Evolutionary conservation across 2,329 filamentous ascomycete genomes (phyloP).

Genomic region (Colletotrichum sp.): DNA sequence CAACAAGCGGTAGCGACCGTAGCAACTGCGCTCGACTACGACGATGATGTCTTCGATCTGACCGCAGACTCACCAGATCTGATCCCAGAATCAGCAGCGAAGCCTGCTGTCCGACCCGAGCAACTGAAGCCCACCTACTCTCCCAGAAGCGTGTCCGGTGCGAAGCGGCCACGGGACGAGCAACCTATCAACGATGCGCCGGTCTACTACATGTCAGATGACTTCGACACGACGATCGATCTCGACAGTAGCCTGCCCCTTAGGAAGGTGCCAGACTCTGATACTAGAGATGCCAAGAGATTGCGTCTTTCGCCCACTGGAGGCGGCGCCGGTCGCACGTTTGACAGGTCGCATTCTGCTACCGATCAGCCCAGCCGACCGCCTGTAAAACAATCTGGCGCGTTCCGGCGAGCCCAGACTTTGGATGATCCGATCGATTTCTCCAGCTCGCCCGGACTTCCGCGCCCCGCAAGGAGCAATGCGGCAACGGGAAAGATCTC

Average conservation of each 20-base stretch:
- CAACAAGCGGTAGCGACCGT: background rate
- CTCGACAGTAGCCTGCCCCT: conserved; percentile 27
- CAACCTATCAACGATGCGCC: background rate
- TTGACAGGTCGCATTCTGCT: background rate
- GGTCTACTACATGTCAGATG: conserved; percentile 41
- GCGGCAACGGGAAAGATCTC: background rate
- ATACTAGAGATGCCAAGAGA: conserved; percentile 32
- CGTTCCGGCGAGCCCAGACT: background rate
- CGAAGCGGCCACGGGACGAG: conserved; percentile 6
- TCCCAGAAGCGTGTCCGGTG: background rate
- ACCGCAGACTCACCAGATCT: conserved; percentile 7
- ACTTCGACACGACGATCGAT: conserved; percentile 46
- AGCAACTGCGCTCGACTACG: background rate
- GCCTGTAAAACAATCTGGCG: background rate
- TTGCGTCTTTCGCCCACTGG: conserved; percentile 25
- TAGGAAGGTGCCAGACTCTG: conserved; percentile 1
- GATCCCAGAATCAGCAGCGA: background rate
- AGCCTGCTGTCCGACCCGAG: background rate
- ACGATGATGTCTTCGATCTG: conserved; percentile 22
- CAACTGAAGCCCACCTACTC: background rate
- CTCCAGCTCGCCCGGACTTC: conserved; percentile 37
- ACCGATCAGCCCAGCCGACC: background rate
- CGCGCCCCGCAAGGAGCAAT: background rate
- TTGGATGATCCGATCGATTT: conserved; percentile 36
- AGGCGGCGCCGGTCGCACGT: background rate